Base-by-base conservation (phyloP, 208 protist genomes). In the Acanthamoeba sp. region DNA sequence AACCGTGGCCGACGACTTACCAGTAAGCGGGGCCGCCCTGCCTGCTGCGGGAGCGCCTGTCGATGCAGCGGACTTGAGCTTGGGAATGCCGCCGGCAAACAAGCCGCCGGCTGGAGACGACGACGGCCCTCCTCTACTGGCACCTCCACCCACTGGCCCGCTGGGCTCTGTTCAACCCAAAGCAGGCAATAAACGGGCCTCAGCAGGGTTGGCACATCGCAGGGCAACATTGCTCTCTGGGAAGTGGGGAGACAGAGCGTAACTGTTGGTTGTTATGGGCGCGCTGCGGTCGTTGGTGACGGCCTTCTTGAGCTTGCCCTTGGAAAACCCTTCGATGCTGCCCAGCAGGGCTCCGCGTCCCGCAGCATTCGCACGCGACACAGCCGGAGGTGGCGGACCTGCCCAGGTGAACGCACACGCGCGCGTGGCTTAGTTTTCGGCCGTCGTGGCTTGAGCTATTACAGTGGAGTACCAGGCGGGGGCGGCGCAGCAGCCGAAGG, bases 271-370 rank as follows among this genome's bases (percentile, higher is more conserved):
- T n/a, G 34, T 38, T 5, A 82, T 27, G 71, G 76, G 76, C 9
- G 42, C 10, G n/a, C 76, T 85, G n/a, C 45, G 38, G 45, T 85
- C 76, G 20, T 59, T 57, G 40, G 38, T 85, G 12, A 7, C 6
- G 2, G 36, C 38, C 40, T 94, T 93, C 52, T 95, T 95, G 6
- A 95, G 45, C 24, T 59, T 88, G 4, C 1, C 29, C 22, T 95
- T 95, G 34, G 89, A 94, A 50, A 95, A 95, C 14, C 40, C n/a
- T 95, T 95, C 76, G 34, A 95, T 95, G 32, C 82, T 93, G 38
- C 73, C n/a, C 36, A 95, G 91, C 24, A 95, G 29, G 10, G 88
- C 89, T n/a, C 12, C 10, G 57, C 94, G 87, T 9, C 71, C 91
- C 5, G 1, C 20, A 24, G 59, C 20, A 12, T 45, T 22, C 52